These are phyloP conservation scores for Rhodotorula sp. DNA, from an alignment of 1,284 basidiomycete species.

Conservation along the genomic window DNA sequence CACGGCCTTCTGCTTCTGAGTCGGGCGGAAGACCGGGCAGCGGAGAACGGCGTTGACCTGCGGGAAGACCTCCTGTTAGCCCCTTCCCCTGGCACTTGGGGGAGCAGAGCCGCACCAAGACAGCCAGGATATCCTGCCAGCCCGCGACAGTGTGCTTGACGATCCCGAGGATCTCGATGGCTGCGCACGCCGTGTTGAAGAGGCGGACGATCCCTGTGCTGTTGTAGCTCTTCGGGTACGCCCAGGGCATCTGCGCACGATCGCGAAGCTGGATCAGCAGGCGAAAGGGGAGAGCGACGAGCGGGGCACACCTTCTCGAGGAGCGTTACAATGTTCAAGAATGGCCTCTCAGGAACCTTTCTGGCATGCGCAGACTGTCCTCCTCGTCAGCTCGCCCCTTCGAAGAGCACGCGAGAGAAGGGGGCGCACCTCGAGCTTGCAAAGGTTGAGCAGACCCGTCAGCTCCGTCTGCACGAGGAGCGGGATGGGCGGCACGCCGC, in stretches of 20 bases:
- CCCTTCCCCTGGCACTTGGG: too few species aligned
- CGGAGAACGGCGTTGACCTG: slow-evolving; percentile 28
- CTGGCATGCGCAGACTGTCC: slow-evolving; percentile 18
- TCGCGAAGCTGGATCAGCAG: background rate
- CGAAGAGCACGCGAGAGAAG: too few species aligned
- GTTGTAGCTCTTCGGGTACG: slow-evolving; percentile 19
- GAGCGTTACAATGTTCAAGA: slow-evolving; percentile 35
- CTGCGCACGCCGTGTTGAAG: slow-evolving; percentile 25
- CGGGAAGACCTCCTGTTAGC: background rate
- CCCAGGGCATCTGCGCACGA: slow-evolving; percentile 28
- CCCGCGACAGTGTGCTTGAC: slow-evolving; percentile 5
- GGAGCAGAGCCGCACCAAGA: slow-evolving; percentile 4
- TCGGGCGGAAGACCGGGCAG: slow-evolving; percentile 26
- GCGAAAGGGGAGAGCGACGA: background rate
- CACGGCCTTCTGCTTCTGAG: slow-evolving; percentile 21
- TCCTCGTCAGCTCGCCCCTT: background rate
- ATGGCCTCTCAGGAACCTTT: slow-evolving; percentile 35
- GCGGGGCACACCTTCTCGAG: slow-evolving; percentile 24
- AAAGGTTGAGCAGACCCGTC: slow-evolving; percentile 28
- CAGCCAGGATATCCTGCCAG: slow-evolving; percentile 25
- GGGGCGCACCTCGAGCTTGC: slow-evolving; percentile 25
- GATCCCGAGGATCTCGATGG: slow-evolving; percentile 29
- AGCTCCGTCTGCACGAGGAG: slow-evolving; percentile 34
- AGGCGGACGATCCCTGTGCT: slow-evolving; percentile 20
- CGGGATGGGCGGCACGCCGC: slow-evolving; percentile 4